phyloP scores from a whole-genome alignment of 2,329 filamentous ascomycete genomes.

The Pseudopyricularia javanii region DNA sequence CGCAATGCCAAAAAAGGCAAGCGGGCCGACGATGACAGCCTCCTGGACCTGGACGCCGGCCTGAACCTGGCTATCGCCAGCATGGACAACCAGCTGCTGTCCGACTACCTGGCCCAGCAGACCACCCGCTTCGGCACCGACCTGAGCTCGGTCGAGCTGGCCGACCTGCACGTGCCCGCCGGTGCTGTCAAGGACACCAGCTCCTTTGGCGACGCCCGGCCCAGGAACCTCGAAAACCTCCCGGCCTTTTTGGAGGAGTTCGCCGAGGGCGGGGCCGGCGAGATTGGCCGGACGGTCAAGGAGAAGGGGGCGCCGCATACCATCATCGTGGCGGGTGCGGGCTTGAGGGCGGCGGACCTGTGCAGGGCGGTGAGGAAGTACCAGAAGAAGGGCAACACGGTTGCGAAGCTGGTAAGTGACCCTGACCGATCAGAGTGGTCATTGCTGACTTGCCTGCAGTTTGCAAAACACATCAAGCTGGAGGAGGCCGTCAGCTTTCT shows the following conservation, averaged over 20 bases:
- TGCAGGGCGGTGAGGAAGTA: constrained; percentile 60
- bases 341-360: constrained; percentile 75
- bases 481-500: constrained; percentile 73
- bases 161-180: constrained; percentile 73
- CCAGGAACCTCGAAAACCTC: constrained; percentile 59
- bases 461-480: constrained; percentile 96
- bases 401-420: constrained; percentile 61
- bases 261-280: constrained; percentile 38
- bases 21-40: constrained; percentile 31
- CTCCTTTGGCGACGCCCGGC: constrained; percentile 32
- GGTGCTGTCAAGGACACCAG: constrained; percentile 69
- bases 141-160: constrained; percentile 70
- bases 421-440: too few species aligned
- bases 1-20: constrained; percentile 12
- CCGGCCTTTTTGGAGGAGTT: constrained; percentile 66
- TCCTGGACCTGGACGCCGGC: constrained; percentile 55
- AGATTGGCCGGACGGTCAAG: constrained; percentile 51
- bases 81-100: constrained; percentile 73
- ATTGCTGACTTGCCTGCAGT: constrained; percentile 30
- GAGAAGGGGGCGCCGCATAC: constrained; percentile 70
- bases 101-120: constrained; percentile 74
- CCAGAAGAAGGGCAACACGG: constrained; percentile 62
- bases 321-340: constrained; percentile 74
- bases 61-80: constrained; percentile 70
- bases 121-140: constrained; percentile 68